Percentiles rank a stretch among this genome's conserved stretches.
Evolutionary conservation across 1,139 yeast species (phyloP).

Genomic region (Kodamaea sp.): DNA sequence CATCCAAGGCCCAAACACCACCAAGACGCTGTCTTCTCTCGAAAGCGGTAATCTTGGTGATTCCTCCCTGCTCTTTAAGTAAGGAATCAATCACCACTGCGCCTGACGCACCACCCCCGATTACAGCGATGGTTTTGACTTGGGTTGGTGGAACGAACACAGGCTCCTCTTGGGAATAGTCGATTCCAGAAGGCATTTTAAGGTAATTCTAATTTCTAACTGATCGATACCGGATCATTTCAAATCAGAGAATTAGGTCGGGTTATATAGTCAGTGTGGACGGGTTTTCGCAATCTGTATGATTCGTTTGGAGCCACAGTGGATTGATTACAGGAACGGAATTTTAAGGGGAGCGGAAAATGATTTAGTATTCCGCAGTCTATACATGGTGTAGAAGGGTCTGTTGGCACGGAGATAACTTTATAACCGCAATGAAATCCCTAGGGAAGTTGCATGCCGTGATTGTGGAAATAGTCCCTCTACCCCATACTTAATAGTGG

Average conservation of each 20-base stretch:
- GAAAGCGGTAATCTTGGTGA: slow-evolving; percentile 23
- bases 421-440: no score
- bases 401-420: no score
- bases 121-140: slow-evolving; percentile 40
- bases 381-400: no score
- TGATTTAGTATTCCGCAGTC: no score
- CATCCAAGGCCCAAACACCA: slow-evolving; percentile 36
- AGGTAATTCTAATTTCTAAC: no score
- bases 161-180: slow-evolving; percentile 4
- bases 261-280: not conserved
- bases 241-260: not conserved
- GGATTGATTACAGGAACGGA: slow-evolving; percentile 2
- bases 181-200: slow-evolving; percentile 8
- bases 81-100: slow-evolving; percentile 44
- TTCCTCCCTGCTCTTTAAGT: slow-evolving; percentile 25
- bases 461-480: no score
- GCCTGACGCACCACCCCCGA: slow-evolving; percentile 58
- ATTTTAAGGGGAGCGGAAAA: no score
- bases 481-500: no score
- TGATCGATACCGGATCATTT: no score
- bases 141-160: slow-evolving; percentile 13
- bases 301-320: slow-evolving; percentile 7
- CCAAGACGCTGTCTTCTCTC: slow-evolving; percentile 33
- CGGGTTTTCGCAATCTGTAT: slow-evolving; percentile 5
- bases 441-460: no score